phyloP scores from a whole-genome alignment of 1,284 basidiomycete species.

The Mycena sp. region DNA sequence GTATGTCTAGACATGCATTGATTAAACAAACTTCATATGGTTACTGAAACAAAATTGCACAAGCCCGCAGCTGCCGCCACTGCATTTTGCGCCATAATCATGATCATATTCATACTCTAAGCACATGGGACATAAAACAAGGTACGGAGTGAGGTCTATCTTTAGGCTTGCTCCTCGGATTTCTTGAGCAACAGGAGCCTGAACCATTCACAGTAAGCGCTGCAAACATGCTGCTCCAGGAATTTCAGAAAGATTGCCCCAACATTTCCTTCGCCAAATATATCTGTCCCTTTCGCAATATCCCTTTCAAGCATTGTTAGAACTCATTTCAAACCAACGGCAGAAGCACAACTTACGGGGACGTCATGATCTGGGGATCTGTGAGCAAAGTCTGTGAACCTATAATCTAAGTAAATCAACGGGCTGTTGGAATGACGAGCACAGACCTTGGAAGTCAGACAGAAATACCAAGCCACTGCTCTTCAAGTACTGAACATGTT shows the following conservation, averaged over 20 bases:
- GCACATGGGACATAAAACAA: too few species aligned
- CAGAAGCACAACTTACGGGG: background rate
- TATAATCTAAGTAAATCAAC: background rate
- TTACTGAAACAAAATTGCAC: too few species aligned
- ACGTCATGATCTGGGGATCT: conserved; percentile 21
- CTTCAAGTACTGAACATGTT: conserved; percentile 23
- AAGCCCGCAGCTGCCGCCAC: too few species aligned
- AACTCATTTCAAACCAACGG: background rate
- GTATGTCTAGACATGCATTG: too few species aligned
- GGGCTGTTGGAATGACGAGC: background rate
- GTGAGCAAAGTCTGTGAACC: conserved; percentile 15
- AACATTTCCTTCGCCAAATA: conserved; percentile 14
- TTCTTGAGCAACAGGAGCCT: background rate
- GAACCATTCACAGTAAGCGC: conserved; percentile 9
- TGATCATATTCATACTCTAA: too few species aligned
- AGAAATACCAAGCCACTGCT: conserved; percentile 6
- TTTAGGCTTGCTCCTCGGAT: too few species aligned
- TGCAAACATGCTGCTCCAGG: conserved; percentile 11
- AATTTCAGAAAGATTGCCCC: background rate
- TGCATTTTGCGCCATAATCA: too few species aligned
- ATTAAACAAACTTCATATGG: too few species aligned
- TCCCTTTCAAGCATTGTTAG: background rate
- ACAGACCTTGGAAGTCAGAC: conserved; percentile 19
- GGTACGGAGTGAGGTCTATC: too few species aligned
- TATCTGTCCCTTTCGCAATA: background rate